Percentiles rank a stretch among this genome's conserved stretches.
phyloP scores from a whole-genome alignment of 805 yeast species.

The Metschnikowia chrysomelidarum region DNA sequence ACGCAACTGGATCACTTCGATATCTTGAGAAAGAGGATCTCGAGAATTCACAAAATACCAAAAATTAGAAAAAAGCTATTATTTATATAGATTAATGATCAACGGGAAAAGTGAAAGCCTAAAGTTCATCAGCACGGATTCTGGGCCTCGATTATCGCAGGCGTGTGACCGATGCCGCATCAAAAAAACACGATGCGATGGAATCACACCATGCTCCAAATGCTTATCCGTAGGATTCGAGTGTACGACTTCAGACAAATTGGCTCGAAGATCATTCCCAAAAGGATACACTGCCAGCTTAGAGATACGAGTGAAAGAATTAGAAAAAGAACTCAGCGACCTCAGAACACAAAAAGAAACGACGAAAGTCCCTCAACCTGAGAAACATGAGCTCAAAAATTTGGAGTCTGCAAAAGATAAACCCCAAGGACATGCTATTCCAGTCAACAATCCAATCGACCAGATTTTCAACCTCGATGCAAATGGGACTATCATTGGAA shows the following conservation, averaged over 20 bases:
- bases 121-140: conserved; percentile 35
- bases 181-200: conserved; percentile 76
- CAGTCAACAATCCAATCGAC: conserved; percentile 44
- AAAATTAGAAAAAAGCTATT: no score
- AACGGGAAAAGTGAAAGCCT: background rate
- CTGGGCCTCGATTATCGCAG: conserved; percentile 59
- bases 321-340: conserved; percentile 48
- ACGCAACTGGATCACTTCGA: no score
- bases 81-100: no score
- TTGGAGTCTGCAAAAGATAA: background rate
- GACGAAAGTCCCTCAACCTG: background rate
- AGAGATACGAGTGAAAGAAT: conserved; percentile 57
- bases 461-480: conserved; percentile 43
- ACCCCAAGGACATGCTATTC: no score
- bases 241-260: conserved; percentile 70
- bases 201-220: conserved; percentile 66
- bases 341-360: conserved; percentile 8
- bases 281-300: conserved; percentile 77
- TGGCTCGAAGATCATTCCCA: conserved; percentile 76
- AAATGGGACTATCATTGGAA: conserved; percentile 44
- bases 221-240: conserved; percentile 63
- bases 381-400: background rate
- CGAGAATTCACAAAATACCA: no score
- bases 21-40: no score
- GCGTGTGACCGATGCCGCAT: conserved; percentile 82